phyloP scores from a whole-genome alignment of 169 alveolate species.

The Eimeria praecox region DNA sequence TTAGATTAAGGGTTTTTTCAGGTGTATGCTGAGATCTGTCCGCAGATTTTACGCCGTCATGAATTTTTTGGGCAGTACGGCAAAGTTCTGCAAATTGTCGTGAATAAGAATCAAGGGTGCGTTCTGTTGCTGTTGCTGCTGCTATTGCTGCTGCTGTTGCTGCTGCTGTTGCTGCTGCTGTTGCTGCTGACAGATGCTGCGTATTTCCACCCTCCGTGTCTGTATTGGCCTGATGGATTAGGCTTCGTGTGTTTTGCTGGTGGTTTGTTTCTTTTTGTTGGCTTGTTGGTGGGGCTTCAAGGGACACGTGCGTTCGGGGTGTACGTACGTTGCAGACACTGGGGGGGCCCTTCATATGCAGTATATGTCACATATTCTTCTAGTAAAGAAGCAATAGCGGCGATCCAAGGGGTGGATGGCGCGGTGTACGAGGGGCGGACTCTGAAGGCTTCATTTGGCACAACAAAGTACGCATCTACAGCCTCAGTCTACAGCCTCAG shows the following conservation, averaged over 20 bases:
- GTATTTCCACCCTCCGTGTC: too few species aligned
- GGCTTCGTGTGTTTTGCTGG: background rate
- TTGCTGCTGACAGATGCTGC: background rate
- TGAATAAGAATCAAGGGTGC: conserved; percentile 89
- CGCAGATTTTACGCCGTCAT: conserved; percentile 86
- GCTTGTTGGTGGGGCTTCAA: background rate
- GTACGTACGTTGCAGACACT: conserved; percentile 40
- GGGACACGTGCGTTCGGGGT: background rate
- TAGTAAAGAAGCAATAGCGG: conserved; percentile 93
- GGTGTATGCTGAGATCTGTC: background rate
- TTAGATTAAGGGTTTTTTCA: background rate
- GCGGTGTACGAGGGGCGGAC: conserved; percentile 92
- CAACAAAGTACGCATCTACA: conserved; percentile 90
- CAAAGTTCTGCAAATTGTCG: conserved; percentile 90
- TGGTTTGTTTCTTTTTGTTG: background rate
- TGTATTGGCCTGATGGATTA: background rate
- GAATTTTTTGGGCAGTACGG: conserved; percentile 95
- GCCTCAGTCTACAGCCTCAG: background rate
- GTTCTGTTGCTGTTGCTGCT: background rate
- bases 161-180: conserved; percentile 18
- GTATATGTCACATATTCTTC: conserved; percentile 95
- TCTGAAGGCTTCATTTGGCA: conserved; percentile 96
- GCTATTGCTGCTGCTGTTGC: background rate
- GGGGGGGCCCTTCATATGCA: conserved; percentile 94
- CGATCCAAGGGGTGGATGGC: conserved; percentile 94